Evolutionary conservation across 495 filamentous ascomycete genomes (phyloP), one percentile per base, ranked within the genome.

Genomic region (Podospora pseudopauciseta): DNA sequence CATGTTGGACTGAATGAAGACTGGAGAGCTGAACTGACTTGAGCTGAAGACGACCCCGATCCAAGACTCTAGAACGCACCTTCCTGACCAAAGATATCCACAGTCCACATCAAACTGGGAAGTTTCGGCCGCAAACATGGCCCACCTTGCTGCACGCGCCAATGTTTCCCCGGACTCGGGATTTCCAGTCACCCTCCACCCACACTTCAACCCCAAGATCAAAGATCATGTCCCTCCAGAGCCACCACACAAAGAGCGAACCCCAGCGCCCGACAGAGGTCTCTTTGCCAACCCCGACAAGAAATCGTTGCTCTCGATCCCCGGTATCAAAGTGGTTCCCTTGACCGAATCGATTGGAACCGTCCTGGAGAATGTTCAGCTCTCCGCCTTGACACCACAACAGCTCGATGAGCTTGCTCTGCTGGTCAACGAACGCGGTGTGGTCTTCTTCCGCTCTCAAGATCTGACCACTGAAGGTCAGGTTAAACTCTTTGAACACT

Each of bases 151-250:
- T 71, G 57, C 78, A 28, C 69, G 71, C 2, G 78, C 79, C 65
- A 74, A 79, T 65, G 72, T 80, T 32, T 79, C 78, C 5, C 71
- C 71, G 28, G 78, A 80, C 68, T 80, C 78, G 0, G 77, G 77
- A 23, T 80, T 79, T 34, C 75, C 77, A 34, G 74, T 78, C 23
- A 74, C 77, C 5, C 65, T 80, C 16, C 85, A 87, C 74, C 85
- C 85, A 5, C 87, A 89, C 71, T 84, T 90, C 69, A 90, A 88
- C 11, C 83, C 84, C 63, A 85, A 83, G 66, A 84, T 86, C 69
- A 78, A 69, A 49, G 65, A 74, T 28, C 78, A 83, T 72, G 69
- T 79, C 9, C 84, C 85, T 39, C 78, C 81, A 0, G 84, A 85
- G 75, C 67, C 80, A 1, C 32, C 76, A 64, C 80, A 80, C 30